Evolutionary conservation across 305 asterid genomes (phyloP).

Genomic region (Fraxinus sp.): DNA sequence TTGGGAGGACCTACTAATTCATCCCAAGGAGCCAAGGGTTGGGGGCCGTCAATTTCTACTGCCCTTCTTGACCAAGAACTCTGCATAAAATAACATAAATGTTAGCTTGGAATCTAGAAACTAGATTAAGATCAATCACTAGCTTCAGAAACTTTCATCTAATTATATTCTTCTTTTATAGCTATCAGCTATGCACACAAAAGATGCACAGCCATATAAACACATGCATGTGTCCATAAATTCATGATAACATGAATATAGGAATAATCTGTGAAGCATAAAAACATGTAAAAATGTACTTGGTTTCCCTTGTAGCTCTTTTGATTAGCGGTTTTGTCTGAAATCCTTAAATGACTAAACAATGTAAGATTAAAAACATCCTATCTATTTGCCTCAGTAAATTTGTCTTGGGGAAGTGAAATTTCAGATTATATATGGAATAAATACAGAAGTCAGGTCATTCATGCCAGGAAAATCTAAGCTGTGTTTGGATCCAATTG

Average conservation of each 20-base stretch:
- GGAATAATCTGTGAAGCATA: background rate
- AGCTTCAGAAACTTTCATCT: background rate
- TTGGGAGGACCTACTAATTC: slow-evolving; percentile 39
- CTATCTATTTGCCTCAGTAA: background rate
- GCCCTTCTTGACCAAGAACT: slow-evolving; percentile 51
- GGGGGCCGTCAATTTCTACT: slow-evolving; percentile 44
- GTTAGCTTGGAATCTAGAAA: background rate
- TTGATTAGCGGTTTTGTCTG: background rate
- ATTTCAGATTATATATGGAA: background rate
- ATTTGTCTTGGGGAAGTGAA: background rate
- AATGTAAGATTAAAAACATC: background rate
- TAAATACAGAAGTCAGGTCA: background rate
- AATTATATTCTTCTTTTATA: background rate
- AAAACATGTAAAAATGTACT: background rate
- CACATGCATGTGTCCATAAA: background rate
- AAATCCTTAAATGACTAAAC: background rate
- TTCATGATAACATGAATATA: background rate
- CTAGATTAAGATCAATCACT: background rate
- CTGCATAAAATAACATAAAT: slow-evolving; percentile 20
- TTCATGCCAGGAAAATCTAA: background rate
- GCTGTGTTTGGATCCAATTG: background rate
- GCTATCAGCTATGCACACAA: background rate
- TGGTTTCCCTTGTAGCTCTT: background rate
- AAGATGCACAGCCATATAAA: background rate
- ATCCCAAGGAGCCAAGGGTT: slow-evolving; percentile 37